Evolutionary conservation across 2,329 filamentous ascomycete species (phyloP), one percentile per base, ranked within the genome.

Genomic region (Monosporascus ibericus): DNA sequence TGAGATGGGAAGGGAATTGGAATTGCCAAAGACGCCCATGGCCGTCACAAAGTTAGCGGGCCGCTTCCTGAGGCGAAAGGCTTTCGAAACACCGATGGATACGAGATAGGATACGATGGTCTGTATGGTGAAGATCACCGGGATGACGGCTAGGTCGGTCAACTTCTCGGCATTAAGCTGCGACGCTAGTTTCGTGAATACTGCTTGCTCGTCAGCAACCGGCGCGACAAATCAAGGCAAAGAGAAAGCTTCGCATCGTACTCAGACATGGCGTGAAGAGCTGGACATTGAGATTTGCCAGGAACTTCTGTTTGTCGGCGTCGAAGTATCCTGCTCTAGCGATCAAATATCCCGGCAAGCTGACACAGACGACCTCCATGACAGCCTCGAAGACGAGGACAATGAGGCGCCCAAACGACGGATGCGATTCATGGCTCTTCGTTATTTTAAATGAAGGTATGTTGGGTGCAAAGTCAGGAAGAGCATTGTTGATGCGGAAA

Each of bases 11-110:
- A 99, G 80, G 18, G 94, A 97, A 72, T 99, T 99, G 36, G 92
- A 97, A 70, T 99, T 99, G 62, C 92, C 94, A 69, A 99, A 99
- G 48, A 97, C 81, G 38, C 89, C 92, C 94, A 99, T 99, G 50
- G 94, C 94, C 34, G 90, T 88, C 42, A 99, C 88, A 65, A 99
- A 99, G 73, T 99, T 99, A 59, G 86, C 82, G 42, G 91, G 88
- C 56, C 92, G 84, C 69, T 88, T 91, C 62, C 84, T 84, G 71
- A 99, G 92, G 17, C 88, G 78, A 68, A 92, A 95, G 48, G 84
- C 74, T 70, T 82, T 86, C 18, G 88, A 82, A 51, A 97, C 81
- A 14, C 79, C 63, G 8, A 84, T 72, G 2, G 92, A 86, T 50
- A 91, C 90, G 3, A 82, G 51, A 73, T 91, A 99, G 15, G 92